Evolutionary conservation across 1,284 basidiomycete genomes (phyloP).

Genomic region (Cryptococcus sp.): DNA sequence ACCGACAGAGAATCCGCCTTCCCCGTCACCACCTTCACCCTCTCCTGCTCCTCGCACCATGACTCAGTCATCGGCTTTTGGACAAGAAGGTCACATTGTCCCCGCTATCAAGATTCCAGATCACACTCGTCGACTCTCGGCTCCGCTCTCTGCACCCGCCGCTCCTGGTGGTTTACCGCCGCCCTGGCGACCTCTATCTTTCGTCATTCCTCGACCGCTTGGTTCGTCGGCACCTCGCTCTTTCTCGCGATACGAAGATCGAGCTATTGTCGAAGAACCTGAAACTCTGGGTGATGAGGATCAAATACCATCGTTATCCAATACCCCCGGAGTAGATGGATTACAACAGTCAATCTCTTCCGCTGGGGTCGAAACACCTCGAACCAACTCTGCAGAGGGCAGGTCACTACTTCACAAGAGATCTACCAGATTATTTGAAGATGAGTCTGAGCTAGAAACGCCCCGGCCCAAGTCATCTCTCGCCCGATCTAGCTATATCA

Average conservation of each 20-base stretch:
- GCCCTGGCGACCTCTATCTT: background rate
- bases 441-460: background rate
- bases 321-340: background rate
- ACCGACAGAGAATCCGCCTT: too few relatives aligned
- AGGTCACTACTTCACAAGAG: background rate
- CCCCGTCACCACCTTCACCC: background rate
- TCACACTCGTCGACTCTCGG: background rate
- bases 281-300: background rate
- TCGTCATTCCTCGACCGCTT: background rate
- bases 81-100: too few relatives aligned
- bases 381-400: background rate
- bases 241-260: background rate
- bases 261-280: too few relatives aligned
- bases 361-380: background rate
- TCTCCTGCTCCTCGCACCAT: background rate
- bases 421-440: background rate
- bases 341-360: background rate
- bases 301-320: background rate
- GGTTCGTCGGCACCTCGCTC: background rate
- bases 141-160: background rate
- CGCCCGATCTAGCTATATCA: background rate
- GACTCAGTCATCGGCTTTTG: too few relatives aligned
- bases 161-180: background rate
- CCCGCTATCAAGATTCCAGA: too few relatives aligned
- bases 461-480: background rate